Conservation (phyloP, 345 rosid species). For the Ricinus communis region DNA sequence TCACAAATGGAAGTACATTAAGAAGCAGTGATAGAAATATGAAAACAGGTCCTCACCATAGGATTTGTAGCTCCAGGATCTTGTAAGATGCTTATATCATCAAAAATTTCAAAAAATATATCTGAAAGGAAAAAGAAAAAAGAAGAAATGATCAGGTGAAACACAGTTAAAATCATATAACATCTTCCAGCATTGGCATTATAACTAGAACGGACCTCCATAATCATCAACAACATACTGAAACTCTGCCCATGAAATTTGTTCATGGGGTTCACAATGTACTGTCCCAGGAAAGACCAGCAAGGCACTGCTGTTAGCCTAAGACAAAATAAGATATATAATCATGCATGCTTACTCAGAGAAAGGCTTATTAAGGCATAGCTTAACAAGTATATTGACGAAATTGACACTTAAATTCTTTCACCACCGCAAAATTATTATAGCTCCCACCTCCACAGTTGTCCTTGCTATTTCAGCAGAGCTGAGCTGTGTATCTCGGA, state of each 20-base stretch:
- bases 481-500: constrained; percentile 66
- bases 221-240: constrained; percentile 82
- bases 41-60: constrained; percentile 64
- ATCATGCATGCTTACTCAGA: constrained; percentile 5
- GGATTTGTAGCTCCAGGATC: constrained; percentile 88
- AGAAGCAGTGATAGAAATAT: background rate
- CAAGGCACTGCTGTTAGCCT: constrained; percentile 76
- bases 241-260: constrained; percentile 79
- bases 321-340: constrained; percentile 25
- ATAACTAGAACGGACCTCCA: constrained; percentile 66
- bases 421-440: constrained; percentile 5
- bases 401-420: background rate
- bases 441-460: constrained; percentile 63
- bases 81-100: constrained; percentile 69
- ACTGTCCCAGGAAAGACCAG: constrained; percentile 81
- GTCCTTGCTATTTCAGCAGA: constrained; percentile 84
- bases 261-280: constrained; percentile 86
- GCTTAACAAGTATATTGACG: constrained; percentile 4
- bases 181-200: constrained; percentile 1
- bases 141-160: constrained; percentile 11
- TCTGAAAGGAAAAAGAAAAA: constrained; percentile 40
- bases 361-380: constrained; percentile 2
- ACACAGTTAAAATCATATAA: constrained; percentile 4
- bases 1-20: background rate
- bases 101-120: constrained; percentile 78